These are phyloP conservation scores for Erodium trifolium DNA, from an alignment of 441 rosid genomes.

Conservation along the genomic window DNA sequence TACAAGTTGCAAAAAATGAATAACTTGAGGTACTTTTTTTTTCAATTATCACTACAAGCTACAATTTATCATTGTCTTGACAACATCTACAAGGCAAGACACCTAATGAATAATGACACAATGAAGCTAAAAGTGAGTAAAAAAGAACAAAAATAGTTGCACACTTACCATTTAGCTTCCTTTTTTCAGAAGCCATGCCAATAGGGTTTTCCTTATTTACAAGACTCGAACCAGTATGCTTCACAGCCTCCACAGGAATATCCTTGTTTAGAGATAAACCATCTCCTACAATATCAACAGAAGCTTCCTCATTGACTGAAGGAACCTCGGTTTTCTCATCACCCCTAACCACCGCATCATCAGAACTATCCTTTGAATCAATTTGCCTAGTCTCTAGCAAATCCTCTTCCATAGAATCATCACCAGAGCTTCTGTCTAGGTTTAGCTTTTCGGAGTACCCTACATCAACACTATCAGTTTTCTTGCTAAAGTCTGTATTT, in stretches of 20 bases:
- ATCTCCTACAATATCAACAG: slow-evolving; percentile 40
- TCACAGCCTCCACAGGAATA: slow-evolving; percentile 30
- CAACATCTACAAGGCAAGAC: no score
- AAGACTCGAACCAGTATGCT: slow-evolving; percentile 5
- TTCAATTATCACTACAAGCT: no score
- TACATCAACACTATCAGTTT: slow-evolving; percentile 53
- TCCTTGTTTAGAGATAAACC: slow-evolving; percentile 34
- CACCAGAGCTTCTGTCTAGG: slow-evolving; percentile 95
- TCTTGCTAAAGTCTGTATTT: slow-evolving; percentile 59
- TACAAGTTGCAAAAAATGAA: no score
- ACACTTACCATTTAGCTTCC: slow-evolving; percentile 68
- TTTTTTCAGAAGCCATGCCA: slow-evolving; percentile 50
- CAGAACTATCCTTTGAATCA: slow-evolving; percentile 52
- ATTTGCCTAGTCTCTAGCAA: slow-evolving; percentile 64
- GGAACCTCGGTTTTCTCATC: slow-evolving; percentile 35
- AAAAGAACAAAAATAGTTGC: neutral
- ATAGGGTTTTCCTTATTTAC: slow-evolving; percentile 11
- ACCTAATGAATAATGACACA: no score
- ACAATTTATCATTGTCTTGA: no score
- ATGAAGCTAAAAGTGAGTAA: no score
- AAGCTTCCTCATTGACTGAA: slow-evolving; percentile 38
- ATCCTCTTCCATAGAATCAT: slow-evolving; percentile 95
- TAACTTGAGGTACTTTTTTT: no score
- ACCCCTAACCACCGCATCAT: slow-evolving; percentile 40
- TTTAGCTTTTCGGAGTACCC: slow-evolving; percentile 83